Base-by-base conservation (phyloP, 441 rosid genomes). In the Mallotus repandus region DNA sequence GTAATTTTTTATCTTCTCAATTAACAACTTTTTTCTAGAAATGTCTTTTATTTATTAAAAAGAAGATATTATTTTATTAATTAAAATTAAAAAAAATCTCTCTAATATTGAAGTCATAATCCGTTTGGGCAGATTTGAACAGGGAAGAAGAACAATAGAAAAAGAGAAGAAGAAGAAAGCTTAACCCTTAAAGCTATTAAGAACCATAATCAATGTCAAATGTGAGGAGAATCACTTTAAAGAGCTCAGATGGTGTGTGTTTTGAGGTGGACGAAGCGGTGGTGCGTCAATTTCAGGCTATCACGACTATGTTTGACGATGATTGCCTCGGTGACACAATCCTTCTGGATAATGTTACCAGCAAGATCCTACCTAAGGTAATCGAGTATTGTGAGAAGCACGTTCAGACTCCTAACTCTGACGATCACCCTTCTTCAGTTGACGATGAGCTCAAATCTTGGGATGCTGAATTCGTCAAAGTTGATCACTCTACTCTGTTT, bases 381-480 rank as follows among this genome's bases (percentile, higher is more conserved):
- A 76, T 86, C 45, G 86, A 87, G 79, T 87, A 80, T 58, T 84
- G 88, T 75, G 81, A 86, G 79, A 83, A 80, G 77, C 87, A 83
- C 74, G 84, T 82, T 11, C 81, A 79, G 22, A 63, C 77, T 9
- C 19, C 64, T 46, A 83, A 61, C 72, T 68, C 77, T 66, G 90
- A 86, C 1, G 89, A 86, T 66, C 83, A 75, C 12, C 57, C 79
- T 22, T 68, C 78, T 16, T 49, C 67, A 5, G 73, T 38, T 6
- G 90, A 81, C 0, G 88, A 80, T 0, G 96, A 88, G 0, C 86
- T 89, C 66, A 84, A 84, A 77, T 11, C 58, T 9, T 91, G 92
- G 91, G 93, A 91, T n/a, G 77, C 84, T 5, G 92, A 89, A 0
- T 94, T 94, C 79, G 86, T 88, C 82, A 85, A 87, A 56, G 89